Evolutionary conservation across 192 early-diverging fungal species (phyloP), one percentile per base, ranked within the genome.

Genomic region (Haplosporangium gracile): DNA sequence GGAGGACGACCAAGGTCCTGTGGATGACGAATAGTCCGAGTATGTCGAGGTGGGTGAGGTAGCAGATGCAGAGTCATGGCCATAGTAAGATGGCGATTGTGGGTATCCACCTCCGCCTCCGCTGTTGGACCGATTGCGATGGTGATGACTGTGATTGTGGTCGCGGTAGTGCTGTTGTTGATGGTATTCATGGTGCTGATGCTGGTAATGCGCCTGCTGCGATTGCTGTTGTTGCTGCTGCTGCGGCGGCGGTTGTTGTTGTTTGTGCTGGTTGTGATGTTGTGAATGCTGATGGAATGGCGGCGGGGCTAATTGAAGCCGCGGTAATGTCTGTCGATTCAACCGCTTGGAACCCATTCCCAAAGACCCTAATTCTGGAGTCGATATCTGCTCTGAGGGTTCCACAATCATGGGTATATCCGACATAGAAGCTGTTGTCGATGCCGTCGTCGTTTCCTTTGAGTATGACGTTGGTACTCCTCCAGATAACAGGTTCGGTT

Each of bases 71-170:
- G 24, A 93, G 89, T 65, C 60, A 29, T 83, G 90, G 87, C 80
- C 92, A 83, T 76, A 93, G 91, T 68, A 87, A 40, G 80, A 93
- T 88, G 69, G 84, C 75, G 39, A 79, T 63, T 26, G 34, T 10
- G 73, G 77, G 20, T 51, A 47, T 42, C 69, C 43, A 6, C 55
- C 34, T 24, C 68, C 51, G 15, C 55, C 42, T 29, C 68, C 51
- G 24, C 38, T 72, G 42, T 65, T 65, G 60, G 74, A 76, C n/a
- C 79, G 84, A 49, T 40, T 34, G 13, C 26, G 60, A 10, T 32
- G 60, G 0, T 8, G 26, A 26, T 65, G 60, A 65, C 13, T 10
- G 10, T 57, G 55, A 24, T 24, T n/a, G 24, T 26, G 60, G 60
- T 65, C 9, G 60, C 32, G n/a, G 26, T 65, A 15, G 26, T 65